phyloP scores from a whole-genome alignment of 805 yeast species.

The Kazachstania kunashirensis region DNA sequence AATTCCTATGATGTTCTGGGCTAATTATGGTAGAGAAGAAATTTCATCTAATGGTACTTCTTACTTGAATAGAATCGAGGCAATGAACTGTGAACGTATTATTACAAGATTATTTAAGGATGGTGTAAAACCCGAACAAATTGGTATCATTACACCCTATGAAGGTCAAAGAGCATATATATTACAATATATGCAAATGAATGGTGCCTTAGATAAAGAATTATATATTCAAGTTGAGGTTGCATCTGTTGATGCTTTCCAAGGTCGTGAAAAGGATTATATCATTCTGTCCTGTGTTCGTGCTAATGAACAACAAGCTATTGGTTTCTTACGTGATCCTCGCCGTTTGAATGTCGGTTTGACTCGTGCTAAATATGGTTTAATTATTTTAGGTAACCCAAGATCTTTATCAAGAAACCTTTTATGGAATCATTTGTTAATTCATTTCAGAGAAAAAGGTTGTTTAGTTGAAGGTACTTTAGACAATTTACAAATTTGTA shows the following conservation, averaged over 20 bases:
- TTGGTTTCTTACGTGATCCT: conserved; percentile 79
- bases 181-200: conserved; percentile 65
- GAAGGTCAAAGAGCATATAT: conserved; percentile 87
- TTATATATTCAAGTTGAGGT: conserved; percentile 69
- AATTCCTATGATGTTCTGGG: conserved; percentile 95
- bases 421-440: conserved; percentile 69
- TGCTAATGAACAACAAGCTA: conserved; percentile 61
- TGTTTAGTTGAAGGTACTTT: conserved; percentile 86
- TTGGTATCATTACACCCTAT: conserved; percentile 90
- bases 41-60: conserved; percentile 74
- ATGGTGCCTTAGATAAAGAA: conserved; percentile 57
- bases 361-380: conserved; percentile 78
- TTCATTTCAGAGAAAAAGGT: conserved; percentile 74
- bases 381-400: conserved; percentile 78
- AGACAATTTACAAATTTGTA: conserved; percentile 64
- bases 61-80: conserved; percentile 77
- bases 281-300: conserved; percentile 93
- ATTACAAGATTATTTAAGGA: conserved; percentile 64
- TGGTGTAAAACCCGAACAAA: conserved; percentile 70
- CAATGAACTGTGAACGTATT: conserved; percentile 75
- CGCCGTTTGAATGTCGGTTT: conserved; percentile 83
- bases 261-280: conserved; percentile 94
- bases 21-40: conserved; percentile 81
- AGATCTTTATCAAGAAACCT: conserved; percentile 57
- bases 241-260: conserved; percentile 96